Evolutionary conservation across 192 early-diverging fungal genomes (phyloP), one percentile per base, ranked within the genome.

Genomic region (Geosiphon pyriformis): DNA sequence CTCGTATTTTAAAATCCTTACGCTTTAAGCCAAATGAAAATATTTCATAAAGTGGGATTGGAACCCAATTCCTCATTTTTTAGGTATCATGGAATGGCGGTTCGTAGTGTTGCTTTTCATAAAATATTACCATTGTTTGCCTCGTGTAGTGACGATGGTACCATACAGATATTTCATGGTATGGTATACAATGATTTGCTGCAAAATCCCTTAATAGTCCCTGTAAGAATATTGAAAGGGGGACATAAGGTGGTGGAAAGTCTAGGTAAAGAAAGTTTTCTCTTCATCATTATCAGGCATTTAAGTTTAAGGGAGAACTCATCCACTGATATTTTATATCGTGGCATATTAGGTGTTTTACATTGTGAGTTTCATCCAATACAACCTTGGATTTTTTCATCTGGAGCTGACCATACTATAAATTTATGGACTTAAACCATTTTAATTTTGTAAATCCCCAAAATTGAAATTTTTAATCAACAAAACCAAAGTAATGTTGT

Each of bases 101-200:
- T 98, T 54, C 89, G 95, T 22, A 85, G 91, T 64, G 94, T 96
- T 1, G 51, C 82, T 23, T 99, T 85, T 75, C 94, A 96, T 70
- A 83, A 82, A 78, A 79, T 83, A 50, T 92, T 92, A 74, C 97
- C 97, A 47, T 81, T 99, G 42, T 96, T 99, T 82, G 93, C 92
- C 15, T 93, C 92, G 0, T 86, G 87, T 33, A 87, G 89, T 15
- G 95, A 99, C 72, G 96, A 99, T 67, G 92, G 96, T 31, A 83
- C 85, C 26, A 86, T 97, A 7, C 93, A 96, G 71, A 80, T 99
- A 11, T 99, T 98, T 89, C 93, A 99, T 75, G 94, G 93, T 51
- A 98, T 92, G 92, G 96, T 99, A 26, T 99, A 96, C 76, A 84
- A 88, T 62, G 95, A 97, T 76, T 80, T 99, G 74, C 81, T 97